Percentiles rank a stretch among this genome's conserved stretches.
Evolutionary conservation across 2,329 filamentous ascomycete species (phyloP).

Genomic region (Ceratocystis cacaofunesta): DNA sequence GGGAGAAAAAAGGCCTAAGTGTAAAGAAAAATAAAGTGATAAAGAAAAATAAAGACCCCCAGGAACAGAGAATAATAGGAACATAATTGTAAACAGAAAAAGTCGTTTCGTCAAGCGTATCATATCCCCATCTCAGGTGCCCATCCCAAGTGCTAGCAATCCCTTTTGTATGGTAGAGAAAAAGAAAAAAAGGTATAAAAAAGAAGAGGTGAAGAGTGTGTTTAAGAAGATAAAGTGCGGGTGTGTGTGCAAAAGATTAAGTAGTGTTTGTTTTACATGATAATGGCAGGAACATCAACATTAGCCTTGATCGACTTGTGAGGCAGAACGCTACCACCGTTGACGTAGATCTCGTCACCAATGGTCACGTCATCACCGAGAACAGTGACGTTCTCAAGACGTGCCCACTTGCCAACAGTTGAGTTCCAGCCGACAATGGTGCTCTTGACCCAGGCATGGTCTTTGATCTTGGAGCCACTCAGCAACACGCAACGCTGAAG

Average conservation of each 20-base stretch:
- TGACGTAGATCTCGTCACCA: constrained; percentile 96
- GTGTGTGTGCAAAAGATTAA: constrained; percentile 5
- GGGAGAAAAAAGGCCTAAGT: background rate
- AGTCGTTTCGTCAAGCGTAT: constrained; percentile 13
- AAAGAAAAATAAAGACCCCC: constrained; percentile 8
- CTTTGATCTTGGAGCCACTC: constrained; percentile 84
- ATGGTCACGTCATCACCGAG: constrained; percentile 95
- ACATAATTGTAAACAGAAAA: constrained; percentile 16
- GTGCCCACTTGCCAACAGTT: constrained; percentile 86
- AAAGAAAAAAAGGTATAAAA: constrained; percentile 2
- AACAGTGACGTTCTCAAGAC: constrained; percentile 95
- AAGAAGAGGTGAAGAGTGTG: constrained; percentile 13
- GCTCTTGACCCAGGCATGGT: constrained; percentile 97
- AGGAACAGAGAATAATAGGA: constrained; percentile 15
- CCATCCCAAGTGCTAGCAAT: constrained; percentile 16
- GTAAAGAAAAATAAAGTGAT: constrained; percentile 8
- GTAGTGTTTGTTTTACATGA: constrained; percentile 37
- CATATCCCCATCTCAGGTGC: constrained; percentile 14
- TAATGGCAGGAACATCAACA: constrained; percentile 63
- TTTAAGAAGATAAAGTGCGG: constrained; percentile 9
- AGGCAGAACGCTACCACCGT: constrained; percentile 84
- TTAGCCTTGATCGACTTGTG: constrained; percentile 99
- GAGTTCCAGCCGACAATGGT: constrained; percentile 99
- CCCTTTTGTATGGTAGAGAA: constrained; percentile 7
- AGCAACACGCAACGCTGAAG: constrained; percentile 87